phyloP scores from a whole-genome alignment of 805 yeast species.

The Jamesozyma lodderae region DNA sequence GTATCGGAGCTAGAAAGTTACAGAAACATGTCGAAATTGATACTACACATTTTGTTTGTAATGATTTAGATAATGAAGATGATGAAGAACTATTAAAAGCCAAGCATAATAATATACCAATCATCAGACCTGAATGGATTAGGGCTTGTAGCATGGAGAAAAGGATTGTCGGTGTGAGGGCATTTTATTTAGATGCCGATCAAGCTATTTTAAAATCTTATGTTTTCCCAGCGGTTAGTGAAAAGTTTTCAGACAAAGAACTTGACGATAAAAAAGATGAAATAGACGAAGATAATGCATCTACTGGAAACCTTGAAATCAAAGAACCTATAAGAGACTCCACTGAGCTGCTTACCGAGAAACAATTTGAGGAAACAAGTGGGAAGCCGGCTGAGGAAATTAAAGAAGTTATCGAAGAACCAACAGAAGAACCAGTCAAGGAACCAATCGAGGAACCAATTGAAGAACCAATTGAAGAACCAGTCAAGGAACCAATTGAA shows the following conservation, averaged over 20 bases:
- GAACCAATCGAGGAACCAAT: constrained; percentile 2
- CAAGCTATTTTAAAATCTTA: constrained; percentile 36
- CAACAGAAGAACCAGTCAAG: constrained; percentile 2
- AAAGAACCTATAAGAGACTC: neutral
- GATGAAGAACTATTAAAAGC: constrained; percentile 64
- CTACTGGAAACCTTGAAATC: too few relatives aligned
- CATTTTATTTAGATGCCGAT: constrained; percentile 60
- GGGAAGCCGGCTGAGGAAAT: constrained; percentile 8
- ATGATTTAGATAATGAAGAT: constrained; percentile 24
- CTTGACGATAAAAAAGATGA: constrained; percentile 4
- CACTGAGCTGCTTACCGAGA: constrained; percentile 1
- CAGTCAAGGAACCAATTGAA: constrained; percentile 1
- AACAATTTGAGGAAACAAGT: constrained; percentile 3
- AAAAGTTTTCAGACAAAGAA: too few relatives aligned
- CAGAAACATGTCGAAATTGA: constrained; percentile 72
- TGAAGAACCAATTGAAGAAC: constrained; percentile 5
- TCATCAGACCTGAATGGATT: constrained; percentile 94
- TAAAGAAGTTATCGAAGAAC: constrained; percentile 3
- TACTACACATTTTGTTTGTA: constrained; percentile 84
- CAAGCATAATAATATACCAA: constrained; percentile 76
- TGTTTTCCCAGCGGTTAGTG: constrained; percentile 31
- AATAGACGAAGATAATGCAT: neutral
- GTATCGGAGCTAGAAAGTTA: constrained; percentile 78
- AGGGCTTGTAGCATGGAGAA: constrained; percentile 87
- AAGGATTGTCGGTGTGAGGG: constrained; percentile 86